phyloP scores from a whole-genome alignment of 768 basidiomycete genomes.

The Chlorophyllum brunneum region DNA sequence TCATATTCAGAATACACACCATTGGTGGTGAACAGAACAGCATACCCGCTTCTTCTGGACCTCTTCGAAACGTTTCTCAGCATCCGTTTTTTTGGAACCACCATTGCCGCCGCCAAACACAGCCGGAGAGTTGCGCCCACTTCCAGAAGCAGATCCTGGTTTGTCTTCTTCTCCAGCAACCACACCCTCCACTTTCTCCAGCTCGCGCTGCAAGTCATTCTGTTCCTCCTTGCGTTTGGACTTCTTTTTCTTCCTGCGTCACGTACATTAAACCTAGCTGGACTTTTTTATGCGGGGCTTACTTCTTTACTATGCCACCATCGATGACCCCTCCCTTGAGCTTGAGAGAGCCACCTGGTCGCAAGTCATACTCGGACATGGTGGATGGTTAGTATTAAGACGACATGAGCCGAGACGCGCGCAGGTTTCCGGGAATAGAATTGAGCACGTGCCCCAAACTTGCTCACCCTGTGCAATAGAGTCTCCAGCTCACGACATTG shows the following conservation, averaged over 20 bases:
- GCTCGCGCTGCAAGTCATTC: slow-evolving; percentile 39
- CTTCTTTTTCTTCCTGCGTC: slow-evolving; percentile 77
- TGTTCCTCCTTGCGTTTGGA: slow-evolving; percentile 51
- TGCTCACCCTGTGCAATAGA: neutral
- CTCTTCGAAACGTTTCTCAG: slow-evolving; percentile 86
- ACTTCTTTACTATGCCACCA: slow-evolving; percentile 85
- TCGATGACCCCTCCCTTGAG: slow-evolving; percentile 80
- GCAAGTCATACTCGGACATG: slow-evolving; percentile 86
- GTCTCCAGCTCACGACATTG: slow-evolving; percentile 3
- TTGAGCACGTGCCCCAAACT: slow-evolving; percentile 20
- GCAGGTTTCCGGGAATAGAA: slow-evolving; percentile 6
- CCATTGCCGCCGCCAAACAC: slow-evolving; percentile 38
- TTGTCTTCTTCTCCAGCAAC: slow-evolving; percentile 39
- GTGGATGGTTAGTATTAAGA: slow-evolving; percentile 18
- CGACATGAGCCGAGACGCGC: neutral
- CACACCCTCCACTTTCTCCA: slow-evolving; percentile 44
- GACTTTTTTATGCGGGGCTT: slow-evolving; percentile 17
- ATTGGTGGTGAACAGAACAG: slow-evolving; percentile 9
- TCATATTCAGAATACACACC: slow-evolving; percentile 5
- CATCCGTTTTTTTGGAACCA: slow-evolving; percentile 72
- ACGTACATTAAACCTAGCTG: neutral
- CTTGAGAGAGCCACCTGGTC: slow-evolving; percentile 85
- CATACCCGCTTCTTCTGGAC: slow-evolving; percentile 77
- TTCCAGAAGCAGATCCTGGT: slow-evolving; percentile 46
- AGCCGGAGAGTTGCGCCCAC: slow-evolving; percentile 59